These are phyloP conservation scores for Phytophthora lateralis DNA, from an alignment of 352 stramenopile genomes.

Conservation along the genomic window DNA sequence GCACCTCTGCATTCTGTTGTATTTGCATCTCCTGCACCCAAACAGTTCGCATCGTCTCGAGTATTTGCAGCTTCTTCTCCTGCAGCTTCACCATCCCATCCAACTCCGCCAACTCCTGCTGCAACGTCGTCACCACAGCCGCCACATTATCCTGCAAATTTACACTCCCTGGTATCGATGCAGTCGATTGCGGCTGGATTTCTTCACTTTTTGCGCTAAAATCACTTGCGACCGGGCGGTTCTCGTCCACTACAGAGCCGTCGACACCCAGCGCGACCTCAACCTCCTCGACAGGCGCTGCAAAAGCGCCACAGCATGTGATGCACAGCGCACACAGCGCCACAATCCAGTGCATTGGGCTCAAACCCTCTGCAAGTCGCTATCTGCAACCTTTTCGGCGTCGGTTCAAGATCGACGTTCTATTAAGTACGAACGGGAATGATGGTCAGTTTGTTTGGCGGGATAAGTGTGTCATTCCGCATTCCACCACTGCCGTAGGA, in stretches of 20 bases:
- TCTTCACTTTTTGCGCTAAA: not conserved
- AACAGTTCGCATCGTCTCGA: constrained; percentile 31
- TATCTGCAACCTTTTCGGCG: constrained; percentile 1
- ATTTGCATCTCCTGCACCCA: constrained; percentile 17
- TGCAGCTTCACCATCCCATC: constrained; percentile 52
- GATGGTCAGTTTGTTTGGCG: constrained; percentile 19
- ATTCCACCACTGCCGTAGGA: not conserved
- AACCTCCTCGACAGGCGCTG: not conserved
- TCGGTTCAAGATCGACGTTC: constrained; percentile 20
- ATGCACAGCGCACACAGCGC: not conserved
- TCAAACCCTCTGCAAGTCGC: no score
- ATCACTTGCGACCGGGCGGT: not conserved
- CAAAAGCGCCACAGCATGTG: not conserved
- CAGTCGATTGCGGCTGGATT: not conserved
- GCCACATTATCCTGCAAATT: not conserved
- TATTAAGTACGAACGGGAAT: constrained; percentile 18
- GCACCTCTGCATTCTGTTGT: not conserved
- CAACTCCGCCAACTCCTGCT: constrained; percentile 36
- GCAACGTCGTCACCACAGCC: constrained; percentile 19
- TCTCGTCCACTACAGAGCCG: constrained; percentile 15
- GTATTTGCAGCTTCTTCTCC: constrained; percentile 43
- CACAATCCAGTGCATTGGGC: not conserved
- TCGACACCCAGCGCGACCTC: constrained; percentile 26
- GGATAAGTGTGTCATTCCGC: constrained; percentile 10
- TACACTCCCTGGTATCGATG: not conserved